phyloP scores from a whole-genome alignment of 2,329 filamentous ascomycete genomes.

The Malbranchea zuffiana region DNA sequence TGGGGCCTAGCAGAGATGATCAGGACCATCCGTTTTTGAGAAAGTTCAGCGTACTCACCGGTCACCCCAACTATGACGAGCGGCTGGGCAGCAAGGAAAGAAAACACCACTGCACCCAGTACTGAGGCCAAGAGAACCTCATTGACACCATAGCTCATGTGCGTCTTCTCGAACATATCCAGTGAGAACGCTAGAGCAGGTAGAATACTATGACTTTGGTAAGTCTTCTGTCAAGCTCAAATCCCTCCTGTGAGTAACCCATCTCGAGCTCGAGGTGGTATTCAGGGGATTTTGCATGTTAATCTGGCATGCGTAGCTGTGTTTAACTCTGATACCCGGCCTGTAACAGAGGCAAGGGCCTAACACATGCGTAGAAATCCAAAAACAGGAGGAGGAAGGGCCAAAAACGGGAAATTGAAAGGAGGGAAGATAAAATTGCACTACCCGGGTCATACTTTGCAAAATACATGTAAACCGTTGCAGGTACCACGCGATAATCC shows the following conservation, averaged over 20 bases:
- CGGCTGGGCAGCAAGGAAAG: conserved; percentile 68
- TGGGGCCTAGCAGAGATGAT: conserved; percentile 47
- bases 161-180: conserved; percentile 85
- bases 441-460: conserved; percentile 55
- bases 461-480: conserved; percentile 90
- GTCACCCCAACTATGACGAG: conserved; percentile 86
- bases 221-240: conserved; percentile 9
- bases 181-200: conserved; percentile 80
- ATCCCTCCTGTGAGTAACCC: neutral
- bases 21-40: conserved; percentile 48
- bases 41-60: conserved; percentile 33
- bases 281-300: neutral
- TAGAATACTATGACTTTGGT: conserved; percentile 52
- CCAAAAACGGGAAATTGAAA: conserved; percentile 4
- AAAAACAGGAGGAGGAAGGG: conserved; percentile 1
- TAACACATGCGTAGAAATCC: neutral
- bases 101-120: conserved; percentile 69
- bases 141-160: conserved; percentile 77
- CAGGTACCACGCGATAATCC: conserved; percentile 80
- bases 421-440: conserved; percentile 9
- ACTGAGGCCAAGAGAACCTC: conserved; percentile 82
- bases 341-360: neutral
- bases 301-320: neutral
- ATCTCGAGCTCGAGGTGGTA: neutral
- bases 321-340: too few relatives aligned